Evolutionary conservation across 2,329 filamentous ascomycete species (phyloP).

Genomic region (Aspergillus sojae): DNA sequence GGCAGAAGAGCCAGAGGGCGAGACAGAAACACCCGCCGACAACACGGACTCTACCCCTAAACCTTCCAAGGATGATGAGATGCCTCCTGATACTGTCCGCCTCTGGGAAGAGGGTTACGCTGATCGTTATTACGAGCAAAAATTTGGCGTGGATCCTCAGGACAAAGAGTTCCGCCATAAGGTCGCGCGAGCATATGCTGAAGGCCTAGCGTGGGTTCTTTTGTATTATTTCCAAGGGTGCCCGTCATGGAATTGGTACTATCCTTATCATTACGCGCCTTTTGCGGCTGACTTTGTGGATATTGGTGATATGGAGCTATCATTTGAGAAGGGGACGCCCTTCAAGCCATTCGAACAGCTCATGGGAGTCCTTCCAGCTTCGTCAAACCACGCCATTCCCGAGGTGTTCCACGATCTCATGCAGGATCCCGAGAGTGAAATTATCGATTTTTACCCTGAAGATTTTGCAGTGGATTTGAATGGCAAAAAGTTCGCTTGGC

Average conservation of each 20-base stretch:
- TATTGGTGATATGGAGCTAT: slow-evolving; percentile 74
- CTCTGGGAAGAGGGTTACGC: slow-evolving; percentile 96
- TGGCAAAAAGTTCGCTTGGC: slow-evolving; percentile 98
- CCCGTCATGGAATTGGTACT: slow-evolving; percentile 99
- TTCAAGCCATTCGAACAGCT: slow-evolving; percentile 95
- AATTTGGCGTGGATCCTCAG: slow-evolving; percentile 81
- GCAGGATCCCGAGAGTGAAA: slow-evolving; percentile 83
- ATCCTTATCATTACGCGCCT: slow-evolving; percentile 96
- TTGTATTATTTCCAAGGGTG: slow-evolving; percentile 98
- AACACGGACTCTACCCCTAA: slow-evolving; percentile 46
- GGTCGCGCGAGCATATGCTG: slow-evolving; percentile 88
- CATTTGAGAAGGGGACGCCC: slow-evolving; percentile 80
- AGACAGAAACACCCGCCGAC: slow-evolving; percentile 54
- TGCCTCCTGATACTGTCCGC: slow-evolving; percentile 76
- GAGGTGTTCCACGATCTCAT: slow-evolving; percentile 87
- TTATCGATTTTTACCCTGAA: slow-evolving; percentile 96
- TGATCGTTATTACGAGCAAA: slow-evolving; percentile 95
- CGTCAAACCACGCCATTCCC: slow-evolving; percentile 88
- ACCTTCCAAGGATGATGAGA: slow-evolving; percentile 60
- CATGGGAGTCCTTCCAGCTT: slow-evolving; percentile 95
- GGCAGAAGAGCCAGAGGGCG: slow-evolving; percentile 65
- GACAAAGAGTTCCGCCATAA: slow-evolving; percentile 85
- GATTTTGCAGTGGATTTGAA: slow-evolving; percentile 94
- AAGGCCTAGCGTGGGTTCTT: slow-evolving; percentile 93
- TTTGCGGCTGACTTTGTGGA: slow-evolving; percentile 95